Percentiles rank a stretch among this genome's conserved stretches.
These are phyloP conservation scores for Pseudotulostoma volvatum DNA, from an alignment of 495 filamentous ascomycete species.

Conservation along the genomic window DNA sequence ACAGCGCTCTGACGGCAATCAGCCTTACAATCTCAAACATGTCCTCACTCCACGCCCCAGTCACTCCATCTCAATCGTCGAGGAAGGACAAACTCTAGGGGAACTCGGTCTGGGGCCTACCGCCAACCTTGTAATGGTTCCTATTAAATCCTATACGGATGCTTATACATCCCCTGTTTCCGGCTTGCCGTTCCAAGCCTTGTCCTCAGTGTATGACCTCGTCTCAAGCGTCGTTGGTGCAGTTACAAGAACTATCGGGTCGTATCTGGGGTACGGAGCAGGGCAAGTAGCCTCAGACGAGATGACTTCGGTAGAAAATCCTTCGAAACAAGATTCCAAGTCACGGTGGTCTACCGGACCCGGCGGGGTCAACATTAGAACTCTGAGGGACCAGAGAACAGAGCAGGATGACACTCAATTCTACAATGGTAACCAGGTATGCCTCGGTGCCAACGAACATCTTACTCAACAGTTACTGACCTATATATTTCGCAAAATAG, in stretches of 20 bases:
- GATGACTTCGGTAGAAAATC: background rate
- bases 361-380: slow-evolving; percentile 31
- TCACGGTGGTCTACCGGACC: slow-evolving; percentile 9
- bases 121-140: slow-evolving; percentile 70
- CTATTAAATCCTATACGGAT: slow-evolving; percentile 41
- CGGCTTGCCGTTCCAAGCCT: slow-evolving; percentile 27
- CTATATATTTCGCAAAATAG: slow-evolving; percentile 17
- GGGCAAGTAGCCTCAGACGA: slow-evolving; percentile 5
- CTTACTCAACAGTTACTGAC: background rate
- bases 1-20: slow-evolving; percentile 27
- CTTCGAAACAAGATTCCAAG: slow-evolving; percentile 2
- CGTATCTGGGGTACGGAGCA: slow-evolving; percentile 36
- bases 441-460: slow-evolving; percentile 8
- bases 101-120: slow-evolving; percentile 57
- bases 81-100: slow-evolving; percentile 51
- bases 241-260: slow-evolving; percentile 35
- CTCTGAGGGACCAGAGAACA: slow-evolving; percentile 37
- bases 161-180: slow-evolving; percentile 34
- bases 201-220: slow-evolving; percentile 27
- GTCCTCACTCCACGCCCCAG: slow-evolving; percentile 67
- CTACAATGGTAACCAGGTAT: slow-evolving; percentile 82
- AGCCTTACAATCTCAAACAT: slow-evolving; percentile 70
- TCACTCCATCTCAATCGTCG: slow-evolving; percentile 48
- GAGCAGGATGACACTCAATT: slow-evolving; percentile 43
- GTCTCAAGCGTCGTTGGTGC: slow-evolving; percentile 26